Evolutionary conservation across 352 stramenopile genomes (phyloP).

Genomic region (Pythium rishiriense): DNA sequence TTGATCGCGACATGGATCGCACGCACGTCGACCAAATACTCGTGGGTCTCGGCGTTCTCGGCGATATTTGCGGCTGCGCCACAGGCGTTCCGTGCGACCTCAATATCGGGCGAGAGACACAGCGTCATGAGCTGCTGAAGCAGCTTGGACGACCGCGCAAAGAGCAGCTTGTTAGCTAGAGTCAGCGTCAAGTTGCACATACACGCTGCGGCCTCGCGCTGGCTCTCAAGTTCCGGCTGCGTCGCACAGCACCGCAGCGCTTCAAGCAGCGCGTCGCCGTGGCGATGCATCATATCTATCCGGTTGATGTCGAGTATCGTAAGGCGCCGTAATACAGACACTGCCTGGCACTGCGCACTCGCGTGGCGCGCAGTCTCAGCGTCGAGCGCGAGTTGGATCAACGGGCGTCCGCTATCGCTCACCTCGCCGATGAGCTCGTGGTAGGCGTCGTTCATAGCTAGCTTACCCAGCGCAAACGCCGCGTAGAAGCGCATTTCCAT

Average conservation of each 20-base stretch:
- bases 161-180: constrained; percentile 72
- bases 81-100: constrained; percentile 91
- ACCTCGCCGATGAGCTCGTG: constrained; percentile 61
- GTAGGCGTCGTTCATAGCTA: constrained; percentile 80
- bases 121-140: constrained; percentile 72
- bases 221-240: constrained; percentile 78
- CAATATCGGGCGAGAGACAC: constrained; percentile 83
- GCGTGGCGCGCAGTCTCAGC: constrained; percentile 36
- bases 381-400: constrained; percentile 64
- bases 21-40: constrained; percentile 81
- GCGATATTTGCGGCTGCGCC: constrained; percentile 91
- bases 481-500: constrained; percentile 94
- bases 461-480: constrained; percentile 92
- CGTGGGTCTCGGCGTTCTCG: constrained; percentile 84
- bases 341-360: constrained; percentile 87
- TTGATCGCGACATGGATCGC: constrained; percentile 88
- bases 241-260: constrained; percentile 47
- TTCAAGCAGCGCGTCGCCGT: constrained; percentile 55
- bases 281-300: constrained; percentile 70
- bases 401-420: constrained; percentile 45
- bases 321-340: constrained; percentile 89
- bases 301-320: constrained; percentile 80
- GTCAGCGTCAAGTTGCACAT: constrained; percentile 86
- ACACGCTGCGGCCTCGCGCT: constrained; percentile 87
- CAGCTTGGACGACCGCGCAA: constrained; percentile 51